Evolutionary conservation across 768 basidiomycete genomes (phyloP), one percentile per base, ranked within the genome.

Genomic region (Flagelloscypha sp.): DNA sequence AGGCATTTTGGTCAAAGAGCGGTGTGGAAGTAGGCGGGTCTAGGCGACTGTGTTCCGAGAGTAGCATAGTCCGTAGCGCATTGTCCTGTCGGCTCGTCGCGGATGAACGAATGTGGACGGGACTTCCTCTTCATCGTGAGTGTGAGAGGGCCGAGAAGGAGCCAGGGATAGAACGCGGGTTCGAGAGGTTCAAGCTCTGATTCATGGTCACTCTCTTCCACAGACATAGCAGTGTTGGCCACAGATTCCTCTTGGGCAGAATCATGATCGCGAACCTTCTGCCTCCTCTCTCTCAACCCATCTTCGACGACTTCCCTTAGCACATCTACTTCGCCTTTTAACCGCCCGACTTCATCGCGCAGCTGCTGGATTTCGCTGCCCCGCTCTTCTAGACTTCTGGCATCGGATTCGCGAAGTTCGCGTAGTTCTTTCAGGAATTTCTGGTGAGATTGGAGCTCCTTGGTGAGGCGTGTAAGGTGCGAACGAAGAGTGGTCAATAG

Each of bases 301-400:
- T 86, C 82, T 54, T 93, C 85, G 1, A 97, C 86, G 0, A 92
- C 82, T 1, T 78, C 82, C 8, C 84, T 65, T n/a, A 95, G 65
- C 2, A 87, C 81, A 41, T 84, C 83, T 2, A 97, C 85, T 57
- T 98, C 90, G 3, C 79, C 78, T 0, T 74, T 79, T 5, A 95
- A 71, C 27, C 80, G 58, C 47, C 92, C 85, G 6, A 97, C 83
- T 48, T 93, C 85, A 8, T 70, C 64, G 24, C 71, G 68, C 8
- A 95, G 68, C 9, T 65, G 63, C 28, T 74, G 68, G 6, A 93
- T 75, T 42, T 89, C 87, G 4, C 63, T 57, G 16, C 71, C 56
- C 53, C 84, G 84, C 37, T 74, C 71, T 24, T 68, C 56, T 33
- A 86, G 49, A 0, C 73, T 63, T 2, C 59, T 57, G 0, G 66